phyloP scores from a whole-genome alignment of 495 filamentous ascomycete species.

The Penicillium crystallinum region DNA sequence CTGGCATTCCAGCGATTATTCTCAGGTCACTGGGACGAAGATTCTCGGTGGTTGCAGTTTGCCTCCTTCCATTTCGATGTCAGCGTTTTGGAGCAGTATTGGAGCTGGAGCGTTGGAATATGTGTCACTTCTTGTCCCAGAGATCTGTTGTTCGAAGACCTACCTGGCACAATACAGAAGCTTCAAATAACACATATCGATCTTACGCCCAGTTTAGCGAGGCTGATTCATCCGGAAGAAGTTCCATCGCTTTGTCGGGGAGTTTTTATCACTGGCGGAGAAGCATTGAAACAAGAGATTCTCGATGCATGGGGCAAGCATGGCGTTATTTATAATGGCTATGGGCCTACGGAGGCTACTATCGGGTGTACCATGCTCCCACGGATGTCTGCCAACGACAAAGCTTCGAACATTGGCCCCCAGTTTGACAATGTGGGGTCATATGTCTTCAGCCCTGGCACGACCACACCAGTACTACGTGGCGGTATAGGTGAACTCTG shows the following conservation, averaged over 20 bases:
- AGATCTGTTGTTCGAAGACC: slow-evolving; percentile 72
- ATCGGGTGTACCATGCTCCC: slow-evolving; percentile 76
- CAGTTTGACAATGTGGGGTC: slow-evolving; percentile 80
- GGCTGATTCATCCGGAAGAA: slow-evolving; percentile 36
- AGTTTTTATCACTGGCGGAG: slow-evolving; percentile 39
- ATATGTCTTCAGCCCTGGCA: slow-evolving; percentile 67
- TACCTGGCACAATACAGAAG: slow-evolving; percentile 60
- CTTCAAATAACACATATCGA: slow-evolving; percentile 84
- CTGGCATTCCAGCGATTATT: slow-evolving; percentile 40
- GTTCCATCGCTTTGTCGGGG: slow-evolving; percentile 31
- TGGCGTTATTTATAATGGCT: slow-evolving; percentile 45
- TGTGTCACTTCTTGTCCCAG: slow-evolving; percentile 70
- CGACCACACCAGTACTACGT: slow-evolving; percentile 63
- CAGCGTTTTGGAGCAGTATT: slow-evolving; percentile 81
- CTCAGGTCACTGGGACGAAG: slow-evolving; percentile 46
- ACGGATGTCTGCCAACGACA: slow-evolving; percentile 63
- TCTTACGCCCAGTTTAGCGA: slow-evolving; percentile 43
- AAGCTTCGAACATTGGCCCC: slow-evolving; percentile 77
- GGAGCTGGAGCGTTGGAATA: slow-evolving; percentile 83
- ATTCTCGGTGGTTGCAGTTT: slow-evolving; percentile 79
- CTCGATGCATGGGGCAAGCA: slow-evolving; percentile 42
- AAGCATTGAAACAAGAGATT: slow-evolving; percentile 41
- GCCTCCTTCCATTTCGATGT: slow-evolving; percentile 88
- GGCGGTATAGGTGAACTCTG: slow-evolving; percentile 84
- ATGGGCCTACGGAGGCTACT: slow-evolving; percentile 84